Evolutionary conservation across 495 filamentous ascomycete genomes (phyloP), one percentile per base, ranked within the genome.

Genomic region (Penicillium manginii): DNA sequence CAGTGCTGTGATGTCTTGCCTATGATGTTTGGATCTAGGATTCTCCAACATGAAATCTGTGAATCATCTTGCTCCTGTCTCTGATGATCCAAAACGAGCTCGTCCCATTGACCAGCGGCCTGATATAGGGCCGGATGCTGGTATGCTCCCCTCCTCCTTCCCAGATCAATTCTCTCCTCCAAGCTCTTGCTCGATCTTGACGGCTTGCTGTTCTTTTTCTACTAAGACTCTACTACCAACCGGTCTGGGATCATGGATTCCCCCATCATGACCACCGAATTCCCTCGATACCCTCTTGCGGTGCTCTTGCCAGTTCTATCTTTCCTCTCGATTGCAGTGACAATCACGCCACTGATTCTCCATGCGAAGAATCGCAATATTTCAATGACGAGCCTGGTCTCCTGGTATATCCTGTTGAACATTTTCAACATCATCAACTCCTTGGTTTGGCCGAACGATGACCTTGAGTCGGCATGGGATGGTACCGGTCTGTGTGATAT

Each of bases 401-500:
- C 77, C 58, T 90, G 85, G 81, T 78, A 87, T 52, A 69, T 85
- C 19, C 18, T 90, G 10, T 67, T 86, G 65, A 92, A 93, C 69
- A 7, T 88, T 19, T 79, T 86, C 70, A 87, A 81, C 61, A 82
- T 90, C 61, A 65, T 90, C 78, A 97, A 97, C 69, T 80, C 90
- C 10, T 65, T 94, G 39, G 82, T 96, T 54, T 98, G 94, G 94
- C 84, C 83, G 22, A 84, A 80, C 15, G 86, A 94, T 68, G 78
- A 93, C 61, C 75, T 86, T 39, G 63, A 67, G 0, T 69, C 63
- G 5, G 93, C 89, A 87, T 98, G 83, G 81, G 76, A 82, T 54
- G 94, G 94, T 19, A 65, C 75, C 4, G 88, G 86, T 1, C 84
- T 92, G 58, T 98, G 94, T 67, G 94, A 98, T 72, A 68, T 97